Conservation (phyloP, 371 early-diverging fungal species). For the Parasitella parasitica region DNA sequence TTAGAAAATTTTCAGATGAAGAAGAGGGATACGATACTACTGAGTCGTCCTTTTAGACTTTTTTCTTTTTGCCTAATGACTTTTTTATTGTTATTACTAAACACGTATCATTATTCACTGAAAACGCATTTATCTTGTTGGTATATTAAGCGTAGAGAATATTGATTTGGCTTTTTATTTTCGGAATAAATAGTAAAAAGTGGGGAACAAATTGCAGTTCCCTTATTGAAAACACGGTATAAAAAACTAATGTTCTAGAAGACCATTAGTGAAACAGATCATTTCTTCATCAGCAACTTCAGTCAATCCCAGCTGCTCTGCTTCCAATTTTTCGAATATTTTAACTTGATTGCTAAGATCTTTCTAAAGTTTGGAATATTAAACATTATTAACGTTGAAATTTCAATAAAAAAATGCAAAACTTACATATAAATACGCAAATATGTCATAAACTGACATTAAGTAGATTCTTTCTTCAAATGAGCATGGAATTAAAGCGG, state of each 20-base stretch:
- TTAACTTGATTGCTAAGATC: constrained; percentile 8
- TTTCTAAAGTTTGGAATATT: constrained; percentile 1
- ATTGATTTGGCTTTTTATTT: constrained; percentile 2
- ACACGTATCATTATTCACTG: constrained; percentile 4
- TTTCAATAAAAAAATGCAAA: constrained; percentile 12
- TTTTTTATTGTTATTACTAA: constrained; percentile 3
- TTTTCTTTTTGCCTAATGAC: background rate
- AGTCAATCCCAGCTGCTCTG: constrained; percentile 12
- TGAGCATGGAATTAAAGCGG: background rate
- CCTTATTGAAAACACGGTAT: constrained; percentile 4
- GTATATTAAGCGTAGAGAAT: background rate
- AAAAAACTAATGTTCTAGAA: background rate
- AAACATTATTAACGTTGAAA: constrained; percentile 8
- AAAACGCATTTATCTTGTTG: background rate
- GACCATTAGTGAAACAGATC: constrained; percentile 6
- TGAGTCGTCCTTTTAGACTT: constrained; percentile 1
- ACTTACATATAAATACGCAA: constrained; percentile 14
- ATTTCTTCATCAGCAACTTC: constrained; percentile 15
- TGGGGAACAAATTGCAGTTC: background rate
- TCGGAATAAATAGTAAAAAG: constrained; percentile 1
- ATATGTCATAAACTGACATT: constrained; percentile 5
- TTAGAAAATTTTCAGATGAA: no score
- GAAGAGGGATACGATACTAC: no score
- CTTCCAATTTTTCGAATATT: constrained; percentile 11
- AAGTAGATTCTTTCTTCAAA: constrained; percentile 9